phyloP scores from a whole-genome alignment of 1,284 basidiomycete species.

The Malassezia brasiliensis region DNA sequence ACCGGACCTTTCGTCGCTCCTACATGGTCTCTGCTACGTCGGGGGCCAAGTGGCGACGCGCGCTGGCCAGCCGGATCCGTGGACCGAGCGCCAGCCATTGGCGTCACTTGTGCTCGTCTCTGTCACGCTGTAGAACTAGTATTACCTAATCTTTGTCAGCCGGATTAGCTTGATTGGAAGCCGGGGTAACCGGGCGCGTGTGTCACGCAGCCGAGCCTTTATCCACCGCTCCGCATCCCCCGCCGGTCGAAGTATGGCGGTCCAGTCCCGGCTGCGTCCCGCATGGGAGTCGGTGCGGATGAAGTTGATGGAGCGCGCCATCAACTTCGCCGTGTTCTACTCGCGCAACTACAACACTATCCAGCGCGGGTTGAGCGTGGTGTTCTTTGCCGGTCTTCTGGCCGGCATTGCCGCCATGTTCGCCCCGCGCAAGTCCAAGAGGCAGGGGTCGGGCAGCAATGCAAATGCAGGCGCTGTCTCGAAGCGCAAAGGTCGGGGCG shows the following conservation, averaged over 20 bases:
- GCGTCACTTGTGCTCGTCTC: constrained; percentile 5
- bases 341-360: constrained; percentile 34
- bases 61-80: constrained; percentile 6
- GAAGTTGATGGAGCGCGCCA: constrained; percentile 27
- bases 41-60: constrained; percentile 30
- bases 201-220: background rate
- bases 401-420: constrained; percentile 25
- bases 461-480: constrained; percentile 4
- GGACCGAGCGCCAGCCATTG: background rate
- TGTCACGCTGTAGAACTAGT: constrained; percentile 5
- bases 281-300: constrained; percentile 31
- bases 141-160: constrained; percentile 3
- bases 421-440: constrained; percentile 18
- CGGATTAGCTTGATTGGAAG: background rate
- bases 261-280: constrained; percentile 32
- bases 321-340: constrained; percentile 30
- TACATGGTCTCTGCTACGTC: constrained; percentile 41
- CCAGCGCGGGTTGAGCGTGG: constrained; percentile 29
- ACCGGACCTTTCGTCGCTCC: constrained; percentile 25
- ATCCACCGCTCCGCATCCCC: background rate
- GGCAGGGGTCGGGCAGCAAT: background rate
- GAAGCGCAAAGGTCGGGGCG: constrained; percentile 19
- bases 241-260: constrained; percentile 25
- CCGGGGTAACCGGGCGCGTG: background rate
- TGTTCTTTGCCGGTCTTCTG: constrained; percentile 32